phyloP scores from a whole-genome alignment of 148 eudicot species.

The Heliamphora exappendiculata region DNA sequence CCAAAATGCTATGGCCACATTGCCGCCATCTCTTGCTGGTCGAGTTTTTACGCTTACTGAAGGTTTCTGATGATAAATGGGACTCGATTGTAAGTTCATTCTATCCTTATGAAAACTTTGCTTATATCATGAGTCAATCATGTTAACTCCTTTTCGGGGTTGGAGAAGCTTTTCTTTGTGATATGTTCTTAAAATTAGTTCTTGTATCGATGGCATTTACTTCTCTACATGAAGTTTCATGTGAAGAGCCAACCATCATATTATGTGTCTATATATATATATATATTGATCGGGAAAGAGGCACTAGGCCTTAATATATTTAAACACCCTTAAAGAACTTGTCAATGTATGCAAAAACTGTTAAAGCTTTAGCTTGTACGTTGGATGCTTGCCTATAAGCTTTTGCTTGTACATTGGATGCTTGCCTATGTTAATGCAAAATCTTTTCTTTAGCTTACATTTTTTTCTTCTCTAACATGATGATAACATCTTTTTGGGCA shows the following conservation, averaged over 20 bases:
- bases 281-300: no score
- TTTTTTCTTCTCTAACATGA: no score
- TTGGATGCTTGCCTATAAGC: no score
- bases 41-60: conserved; percentile 72
- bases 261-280: no score
- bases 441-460: no score
- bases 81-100: neutral
- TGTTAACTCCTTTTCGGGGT: neutral
- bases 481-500: neutral
- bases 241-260: neutral
- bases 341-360: neutral
- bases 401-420: no score
- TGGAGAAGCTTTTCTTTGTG: neutral
- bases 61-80: conserved; percentile 46
- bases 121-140: neutral
- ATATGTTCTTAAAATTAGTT: neutral
- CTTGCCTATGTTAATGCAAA: no score
- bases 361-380: neutral
- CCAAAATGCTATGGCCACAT: conserved; percentile 48
- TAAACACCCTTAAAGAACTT: no score
- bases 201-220: neutral
- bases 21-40: conserved; percentile 54
- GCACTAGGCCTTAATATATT: no score
- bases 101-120: neutral
- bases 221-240: neutral